These are phyloP conservation scores for Colletotrichum sansevieriae DNA, from an alignment of 2,329 filamentous ascomycete species.

Conservation along the genomic window DNA sequence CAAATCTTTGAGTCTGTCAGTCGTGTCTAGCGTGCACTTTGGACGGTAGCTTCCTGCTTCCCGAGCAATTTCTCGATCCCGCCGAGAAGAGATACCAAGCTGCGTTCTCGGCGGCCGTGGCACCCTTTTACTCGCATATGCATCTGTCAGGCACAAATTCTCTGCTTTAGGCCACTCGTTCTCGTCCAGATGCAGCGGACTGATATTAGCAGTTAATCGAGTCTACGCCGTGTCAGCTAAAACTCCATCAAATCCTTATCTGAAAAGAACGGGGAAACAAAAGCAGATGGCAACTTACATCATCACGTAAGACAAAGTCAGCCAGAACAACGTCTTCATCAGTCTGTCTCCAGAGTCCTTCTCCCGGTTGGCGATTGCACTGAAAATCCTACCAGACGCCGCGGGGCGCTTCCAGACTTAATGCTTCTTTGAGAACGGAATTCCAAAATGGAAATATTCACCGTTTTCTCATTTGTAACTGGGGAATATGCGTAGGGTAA, in stretches of 20 bases:
- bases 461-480: not conserved
- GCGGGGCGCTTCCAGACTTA: constrained; percentile 51
- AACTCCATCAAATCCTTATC: too few species aligned
- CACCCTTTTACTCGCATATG: constrained; percentile 16
- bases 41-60: not conserved
- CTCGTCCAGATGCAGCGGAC: constrained; percentile 1
- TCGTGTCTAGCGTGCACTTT: not conserved
- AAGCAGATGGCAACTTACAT: not conserved
- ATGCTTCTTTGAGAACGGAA: constrained; percentile 54
- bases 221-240: constrained; percentile 1
- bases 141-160: constrained; percentile 17
- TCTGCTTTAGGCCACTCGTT: constrained; percentile 15
- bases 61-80: constrained; percentile 16
- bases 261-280: not conserved
- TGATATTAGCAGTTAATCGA: constrained; percentile 21
- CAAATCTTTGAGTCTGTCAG: constrained; percentile 11
- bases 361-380: not conserved
- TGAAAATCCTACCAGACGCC: constrained; percentile 44
- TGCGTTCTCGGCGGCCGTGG: constrained; percentile 9
- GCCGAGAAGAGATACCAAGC: constrained; percentile 19
- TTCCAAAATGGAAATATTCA: constrained; percentile 60
- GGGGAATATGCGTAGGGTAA: constrained; percentile 4
- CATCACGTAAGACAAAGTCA: not conserved
- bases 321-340: constrained; percentile 18
- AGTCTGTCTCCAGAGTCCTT: constrained; percentile 15